Base-by-base conservation (phyloP, 2,329 filamentous ascomycete species). In the Colletotrichum caudatum region DNA sequence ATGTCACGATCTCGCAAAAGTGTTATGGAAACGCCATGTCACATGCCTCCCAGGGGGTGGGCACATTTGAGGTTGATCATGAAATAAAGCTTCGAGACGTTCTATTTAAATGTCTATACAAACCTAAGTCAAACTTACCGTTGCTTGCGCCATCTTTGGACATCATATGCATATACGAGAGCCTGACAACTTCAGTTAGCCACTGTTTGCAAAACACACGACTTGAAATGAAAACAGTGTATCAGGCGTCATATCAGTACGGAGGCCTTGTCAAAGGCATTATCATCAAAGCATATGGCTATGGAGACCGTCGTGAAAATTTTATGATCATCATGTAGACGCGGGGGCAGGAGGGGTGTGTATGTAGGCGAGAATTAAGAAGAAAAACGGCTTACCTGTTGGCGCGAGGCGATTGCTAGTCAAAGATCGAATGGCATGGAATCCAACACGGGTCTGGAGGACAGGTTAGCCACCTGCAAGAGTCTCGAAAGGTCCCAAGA, bases 291-390 rank as follows among this genome's bases (percentile, higher is more conserved):
- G 73, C 73, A 73, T 71, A 72, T 64, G 67, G 73, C 73, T 74
- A 71, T 72, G 73, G 71, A 73, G 73, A 74, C 73, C 73, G 73
- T 74, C 73, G 73, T 74, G 73, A 74, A 68, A 72, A 73, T 71
- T 66, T 73, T 71, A 59, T 61, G 57, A 73, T 74, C 73, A 74
- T 74, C 73, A 74, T 57, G 59, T 71, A 66, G 64, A 72, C 69
- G 69, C 56, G 35, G 48, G 41, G 23, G 56, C 20, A 37, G 51
- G 14, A 23, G 29, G 26, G 26, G 29, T 29, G 14, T 18, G 20
- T 33, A 11, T 37, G 12, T 2, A 16, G 41, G n/a, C 20, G 18
- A 8, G 20, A 3, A 23, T 1, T 4, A 11, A 3, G 18, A 5
- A 18, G 16, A 16, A 33, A 20, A 16, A 2, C 33, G 12, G 61